phyloP scores from a whole-genome alignment of 2,329 filamentous ascomycete species.

The Lasiodiplodia citricola region DNA sequence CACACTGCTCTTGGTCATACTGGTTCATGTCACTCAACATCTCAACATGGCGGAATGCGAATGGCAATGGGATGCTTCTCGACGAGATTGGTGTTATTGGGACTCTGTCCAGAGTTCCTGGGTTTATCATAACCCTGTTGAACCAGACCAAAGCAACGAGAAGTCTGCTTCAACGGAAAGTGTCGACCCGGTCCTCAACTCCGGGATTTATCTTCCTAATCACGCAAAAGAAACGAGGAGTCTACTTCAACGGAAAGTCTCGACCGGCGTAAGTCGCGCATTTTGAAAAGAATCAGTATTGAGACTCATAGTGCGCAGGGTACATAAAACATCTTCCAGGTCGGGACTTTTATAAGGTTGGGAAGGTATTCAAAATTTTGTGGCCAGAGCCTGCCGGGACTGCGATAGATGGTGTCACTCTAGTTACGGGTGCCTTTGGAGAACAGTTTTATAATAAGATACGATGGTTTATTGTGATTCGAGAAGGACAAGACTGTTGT shows the following conservation, averaged over 20 bases:
- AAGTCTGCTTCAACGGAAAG: not conserved
- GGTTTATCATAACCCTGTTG: not conserved
- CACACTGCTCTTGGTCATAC: not conserved
- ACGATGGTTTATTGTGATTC: constrained; percentile 28
- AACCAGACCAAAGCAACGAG: not conserved
- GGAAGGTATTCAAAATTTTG: constrained; percentile 24
- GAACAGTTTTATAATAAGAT: constrained; percentile 18
- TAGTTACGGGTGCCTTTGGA: not conserved
- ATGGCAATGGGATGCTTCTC: not conserved
- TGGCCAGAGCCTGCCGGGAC: constrained; percentile 20
- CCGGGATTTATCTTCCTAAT: no score
- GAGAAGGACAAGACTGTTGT: constrained; percentile 9
- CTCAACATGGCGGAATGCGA: not conserved
- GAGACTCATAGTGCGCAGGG: not conserved
- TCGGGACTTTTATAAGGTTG: constrained; percentile 1
- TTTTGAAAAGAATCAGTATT: rapidly evolving
- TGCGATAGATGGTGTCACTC: not conserved
- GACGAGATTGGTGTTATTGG: not conserved
- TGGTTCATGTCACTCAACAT: not conserved
- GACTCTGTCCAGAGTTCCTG: not conserved
- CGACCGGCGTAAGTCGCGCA: constrained; percentile 11
- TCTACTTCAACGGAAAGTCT: not conserved
- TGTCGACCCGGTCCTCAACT: constrained; percentile 17
- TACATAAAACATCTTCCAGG: constrained; percentile 3
- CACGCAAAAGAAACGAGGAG: not conserved